Conservation (phyloP, 202 grass and related monocot genomes). For the Panicum hallii region DNA sequence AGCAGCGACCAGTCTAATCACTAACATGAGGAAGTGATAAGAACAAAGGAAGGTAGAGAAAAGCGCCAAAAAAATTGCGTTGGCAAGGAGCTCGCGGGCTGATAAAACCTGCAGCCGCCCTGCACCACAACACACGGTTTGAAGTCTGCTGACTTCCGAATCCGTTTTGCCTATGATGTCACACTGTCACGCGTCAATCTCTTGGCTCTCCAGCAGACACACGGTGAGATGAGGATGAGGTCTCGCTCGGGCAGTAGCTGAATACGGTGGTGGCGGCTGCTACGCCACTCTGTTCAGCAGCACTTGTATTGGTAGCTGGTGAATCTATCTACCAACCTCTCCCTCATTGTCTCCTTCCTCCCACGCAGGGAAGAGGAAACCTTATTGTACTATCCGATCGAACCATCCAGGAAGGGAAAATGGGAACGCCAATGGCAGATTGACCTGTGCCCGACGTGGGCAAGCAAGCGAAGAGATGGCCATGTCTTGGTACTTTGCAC, state of each 20-base stretch:
- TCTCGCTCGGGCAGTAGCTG: not conserved
- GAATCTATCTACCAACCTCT: not conserved
- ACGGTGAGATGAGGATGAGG: not conserved
- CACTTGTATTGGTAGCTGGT: not conserved
- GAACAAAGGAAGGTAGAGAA: not conserved
- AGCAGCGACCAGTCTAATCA: not conserved
- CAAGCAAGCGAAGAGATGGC: not conserved
- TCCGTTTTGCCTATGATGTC: conserved; percentile 1
- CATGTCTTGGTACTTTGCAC: not conserved
- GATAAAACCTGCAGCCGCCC: not conserved
- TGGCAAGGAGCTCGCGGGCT: not conserved
- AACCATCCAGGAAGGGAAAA: not conserved
- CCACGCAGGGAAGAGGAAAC: not conserved
- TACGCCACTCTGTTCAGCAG: not conserved
- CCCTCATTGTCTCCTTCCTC: not conserved
- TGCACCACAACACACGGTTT: not conserved
- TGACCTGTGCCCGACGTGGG: not conserved
- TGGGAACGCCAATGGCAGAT: conserved; percentile 13
- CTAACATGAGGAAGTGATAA: not conserved
- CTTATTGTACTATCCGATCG: not conserved
- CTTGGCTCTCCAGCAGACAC: not conserved
- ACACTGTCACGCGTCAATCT: not conserved
- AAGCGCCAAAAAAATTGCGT: not conserved
- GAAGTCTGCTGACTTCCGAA: not conserved
- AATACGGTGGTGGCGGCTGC: not conserved